phyloP scores from a whole-genome alignment of 106 monocot species.

The Iris macrosiphon region DNA sequence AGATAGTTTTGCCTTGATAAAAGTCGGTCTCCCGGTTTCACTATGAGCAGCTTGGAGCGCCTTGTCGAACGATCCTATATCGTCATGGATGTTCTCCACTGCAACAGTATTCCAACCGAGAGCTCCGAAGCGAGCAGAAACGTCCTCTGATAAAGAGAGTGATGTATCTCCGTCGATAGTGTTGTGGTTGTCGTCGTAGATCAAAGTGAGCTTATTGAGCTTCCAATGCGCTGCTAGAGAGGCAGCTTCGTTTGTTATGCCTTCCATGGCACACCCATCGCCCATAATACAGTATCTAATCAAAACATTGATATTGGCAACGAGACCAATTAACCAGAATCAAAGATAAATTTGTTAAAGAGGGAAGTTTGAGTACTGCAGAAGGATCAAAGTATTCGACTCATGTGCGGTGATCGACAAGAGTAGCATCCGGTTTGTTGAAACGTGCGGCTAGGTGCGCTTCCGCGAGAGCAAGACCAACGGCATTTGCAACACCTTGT shows the following conservation, averaged over 20 bases:
- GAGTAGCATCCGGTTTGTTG: conserved; percentile 22
- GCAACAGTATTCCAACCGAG: conserved; percentile 35
- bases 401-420: conserved; percentile 38
- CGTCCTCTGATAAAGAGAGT: conserved; percentile 27
- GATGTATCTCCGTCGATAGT: conserved; percentile 33
- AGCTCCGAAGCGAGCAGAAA: conserved; percentile 24
- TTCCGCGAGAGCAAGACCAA: conserved; percentile 33
- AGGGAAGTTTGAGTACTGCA: too few relatives aligned
- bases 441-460: conserved; percentile 32
- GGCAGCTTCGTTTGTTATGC: conserved; percentile 38
- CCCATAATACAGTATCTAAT: conserved; percentile 32
- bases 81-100: conserved; percentile 29
- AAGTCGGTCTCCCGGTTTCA: conserved; percentile 22
- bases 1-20: conserved; percentile 19
- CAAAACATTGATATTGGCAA: neutral
- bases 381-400: neutral
- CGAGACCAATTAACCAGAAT: neutral
- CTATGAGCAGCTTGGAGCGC: conserved; percentile 17
- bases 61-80: conserved; percentile 14
- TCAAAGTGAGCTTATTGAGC: conserved; percentile 33
- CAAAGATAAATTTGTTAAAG: neutral
- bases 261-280: conserved; percentile 42
- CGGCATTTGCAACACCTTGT: conserved; percentile 38
- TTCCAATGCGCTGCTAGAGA: conserved; percentile 38
- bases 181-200: conserved; percentile 48